phyloP scores from a whole-genome alignment of 768 basidiomycete species.

The Suillus placidus region DNA sequence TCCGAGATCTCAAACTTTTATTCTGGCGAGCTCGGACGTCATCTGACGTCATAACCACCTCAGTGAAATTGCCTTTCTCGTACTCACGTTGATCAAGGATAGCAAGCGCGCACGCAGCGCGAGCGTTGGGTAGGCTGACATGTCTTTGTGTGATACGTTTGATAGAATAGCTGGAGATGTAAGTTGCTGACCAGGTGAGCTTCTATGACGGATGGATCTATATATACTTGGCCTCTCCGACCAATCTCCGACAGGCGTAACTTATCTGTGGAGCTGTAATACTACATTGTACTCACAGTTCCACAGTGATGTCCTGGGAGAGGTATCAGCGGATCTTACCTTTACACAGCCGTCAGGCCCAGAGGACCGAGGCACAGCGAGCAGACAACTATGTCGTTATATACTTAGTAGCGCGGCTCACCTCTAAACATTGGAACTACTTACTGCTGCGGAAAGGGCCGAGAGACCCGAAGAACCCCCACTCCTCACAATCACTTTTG shows the following conservation, averaged over 20 bases:
- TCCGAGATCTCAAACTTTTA: background rate
- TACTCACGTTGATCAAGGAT: background rate
- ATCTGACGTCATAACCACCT: background rate
- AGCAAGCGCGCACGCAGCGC: background rate
- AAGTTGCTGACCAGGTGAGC: background rate
- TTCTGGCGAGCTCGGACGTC: too few species aligned
- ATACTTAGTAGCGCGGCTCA: too few species aligned
- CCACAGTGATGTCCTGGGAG: background rate
- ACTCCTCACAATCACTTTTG: too few species aligned
- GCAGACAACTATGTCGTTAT: background rate
- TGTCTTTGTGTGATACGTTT: background rate
- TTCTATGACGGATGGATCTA: background rate
- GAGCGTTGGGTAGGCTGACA: background rate
- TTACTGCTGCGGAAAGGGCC: background rate
- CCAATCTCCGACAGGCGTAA: too few species aligned
- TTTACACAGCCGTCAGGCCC: background rate
- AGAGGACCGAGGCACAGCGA: background rate
- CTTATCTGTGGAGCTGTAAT: background rate
- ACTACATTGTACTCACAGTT: background rate
- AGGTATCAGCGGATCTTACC: background rate
- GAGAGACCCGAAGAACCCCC: background rate
- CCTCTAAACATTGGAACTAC: background rate
- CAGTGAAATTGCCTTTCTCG: background rate
- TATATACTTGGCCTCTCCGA: background rate
- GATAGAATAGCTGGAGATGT: background rate